Percentiles rank a stretch among this genome's conserved stretches.
phyloP scores from a whole-genome alignment of 306 rosid species.

The Neltuma alba region DNA sequence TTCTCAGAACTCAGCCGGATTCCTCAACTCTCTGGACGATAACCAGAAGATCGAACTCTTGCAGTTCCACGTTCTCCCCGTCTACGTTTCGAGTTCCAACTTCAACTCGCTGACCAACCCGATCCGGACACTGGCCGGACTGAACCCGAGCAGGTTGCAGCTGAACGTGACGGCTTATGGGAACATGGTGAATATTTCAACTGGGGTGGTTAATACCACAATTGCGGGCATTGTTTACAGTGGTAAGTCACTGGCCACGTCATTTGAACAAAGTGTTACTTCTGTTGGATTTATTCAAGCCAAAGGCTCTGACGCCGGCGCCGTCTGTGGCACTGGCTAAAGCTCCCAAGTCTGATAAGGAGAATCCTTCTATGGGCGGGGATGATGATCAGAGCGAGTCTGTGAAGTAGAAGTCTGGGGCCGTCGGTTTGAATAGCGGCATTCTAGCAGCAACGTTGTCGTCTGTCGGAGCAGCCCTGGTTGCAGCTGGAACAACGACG shows the following conservation, averaged over 20 bases:
- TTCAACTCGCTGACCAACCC: conserved; percentile 67
- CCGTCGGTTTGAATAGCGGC: too few relatives aligned
- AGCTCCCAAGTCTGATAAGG: conserved; percentile 50
- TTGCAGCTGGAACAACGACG: too few relatives aligned
- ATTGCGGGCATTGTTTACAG: conserved; percentile 57
- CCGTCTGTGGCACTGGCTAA: conserved; percentile 39
- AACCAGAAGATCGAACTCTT: too few relatives aligned
- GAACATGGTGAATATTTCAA: too few relatives aligned
- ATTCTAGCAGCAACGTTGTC: too few relatives aligned
- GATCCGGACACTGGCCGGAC: conserved; percentile 59
- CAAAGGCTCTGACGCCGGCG: conserved; percentile 48
- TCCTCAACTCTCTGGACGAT: too few relatives aligned
- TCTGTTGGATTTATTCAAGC: conserved; percentile 54
- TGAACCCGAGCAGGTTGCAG: too few relatives aligned
- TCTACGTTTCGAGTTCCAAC: conserved; percentile 53
- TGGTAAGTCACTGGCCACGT: conserved; percentile 60
- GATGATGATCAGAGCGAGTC: conserved; percentile 31
- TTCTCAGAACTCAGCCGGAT: too few relatives aligned
- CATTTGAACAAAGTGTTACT: conserved; percentile 56
- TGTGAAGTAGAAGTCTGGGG: conserved; percentile 33
- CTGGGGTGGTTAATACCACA: conserved; percentile 55
- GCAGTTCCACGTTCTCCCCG: conserved; percentile 58
- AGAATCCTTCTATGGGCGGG: conserved; percentile 39
- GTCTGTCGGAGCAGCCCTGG: too few relatives aligned
- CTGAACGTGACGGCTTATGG: too few relatives aligned